Base-by-base conservation (phyloP, 371 early-diverging fungal species). In the Saksenaea vasiformis region DNA sequence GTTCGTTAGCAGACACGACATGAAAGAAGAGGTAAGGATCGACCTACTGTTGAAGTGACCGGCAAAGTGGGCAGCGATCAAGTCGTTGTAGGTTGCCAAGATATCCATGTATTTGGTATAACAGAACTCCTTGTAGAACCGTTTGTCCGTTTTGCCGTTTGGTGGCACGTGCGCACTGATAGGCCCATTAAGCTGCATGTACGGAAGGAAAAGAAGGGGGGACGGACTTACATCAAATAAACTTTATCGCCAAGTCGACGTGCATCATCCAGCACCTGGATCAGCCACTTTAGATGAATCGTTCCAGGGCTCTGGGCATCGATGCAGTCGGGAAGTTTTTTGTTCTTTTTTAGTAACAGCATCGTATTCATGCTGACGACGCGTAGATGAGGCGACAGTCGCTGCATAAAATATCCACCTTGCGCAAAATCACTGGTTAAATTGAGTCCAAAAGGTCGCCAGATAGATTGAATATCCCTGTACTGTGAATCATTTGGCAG, bases 141-240 rank as follows among this genome's bases (percentile, higher is more conserved):
- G 22, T 5, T 64, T 62, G 37, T 66, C 70, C 37, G 60, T 62
- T 17, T 64, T 62, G 38, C 64, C 68, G 22, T 70, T 67, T 4
- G 86, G 86, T 11, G 84, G 83, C 4, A 85, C 67, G 71, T 85
- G 86, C 19, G 76, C 79, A 19, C 77, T 75, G 53, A 68, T 60
- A 14, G 22, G 5, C 19, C 0, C n/a, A n/a, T 5, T 2, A 28
- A 4, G 8, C 26, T 43, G 24, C 22, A 34, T 58, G 56, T 58
- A 26, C 35, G 10, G 56, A 27, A 8, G 43, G 17, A 13, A 14
- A 37, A n/a, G n/a, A n/a, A n/a, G n/a, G n/a, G 8, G 7, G 0
- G 19, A 14, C 4, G 22, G 27, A 62, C 67, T 58, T 66, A 72
- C 72, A 65, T 44, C 34, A 72, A 31, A 27, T 72, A 72, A n/a